phyloP scores from a whole-genome alignment of 202 grass and related monocot genomes.

The Hordeum pubiflorum region DNA sequence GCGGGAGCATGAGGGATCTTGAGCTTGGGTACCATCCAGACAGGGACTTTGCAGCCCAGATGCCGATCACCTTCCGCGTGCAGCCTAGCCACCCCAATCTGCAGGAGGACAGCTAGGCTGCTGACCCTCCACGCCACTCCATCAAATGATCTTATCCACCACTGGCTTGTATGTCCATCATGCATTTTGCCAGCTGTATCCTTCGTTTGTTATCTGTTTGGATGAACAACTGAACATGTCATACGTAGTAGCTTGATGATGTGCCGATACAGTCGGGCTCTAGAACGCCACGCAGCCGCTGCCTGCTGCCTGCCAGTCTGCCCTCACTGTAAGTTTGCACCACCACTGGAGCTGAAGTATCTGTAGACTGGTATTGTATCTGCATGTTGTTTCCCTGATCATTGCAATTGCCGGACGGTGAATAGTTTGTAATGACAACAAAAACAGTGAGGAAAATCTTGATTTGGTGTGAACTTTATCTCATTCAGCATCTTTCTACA shows the following conservation, averaged over 20 bases:
- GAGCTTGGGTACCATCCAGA: conserved; percentile 73
- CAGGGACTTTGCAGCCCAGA: conserved; percentile 72
- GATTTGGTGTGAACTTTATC: not conserved
- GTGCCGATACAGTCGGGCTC: not conserved
- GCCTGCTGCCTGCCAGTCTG: not conserved
- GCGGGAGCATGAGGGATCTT: conserved; percentile 65
- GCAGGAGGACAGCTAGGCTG: conserved; percentile 61
- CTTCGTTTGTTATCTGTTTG: conserved; percentile 4
- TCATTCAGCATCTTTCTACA: not conserved
- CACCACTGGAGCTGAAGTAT: not conserved
- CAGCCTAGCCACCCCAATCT: conserved; percentile 89
- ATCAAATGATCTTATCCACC: not conserved
- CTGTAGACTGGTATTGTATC: not conserved
- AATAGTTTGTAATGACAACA: not conserved
- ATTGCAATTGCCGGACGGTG: not conserved
- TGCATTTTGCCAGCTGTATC: conserved; percentile 35
- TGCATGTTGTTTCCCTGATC: not conserved
- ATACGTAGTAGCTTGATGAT: not conserved
- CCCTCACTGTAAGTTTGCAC: not conserved
- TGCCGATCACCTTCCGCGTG: conserved; percentile 81
- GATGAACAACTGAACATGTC: not conserved
- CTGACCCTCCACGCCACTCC: not conserved
- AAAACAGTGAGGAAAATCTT: not conserved
- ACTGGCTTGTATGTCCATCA: conserved; percentile 11
- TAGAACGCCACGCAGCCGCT: not conserved